Evolutionary conservation across 1,139 yeast species (phyloP), one percentile per base, ranked within the genome.

Genomic region (Geotrichum candidum): DNA sequence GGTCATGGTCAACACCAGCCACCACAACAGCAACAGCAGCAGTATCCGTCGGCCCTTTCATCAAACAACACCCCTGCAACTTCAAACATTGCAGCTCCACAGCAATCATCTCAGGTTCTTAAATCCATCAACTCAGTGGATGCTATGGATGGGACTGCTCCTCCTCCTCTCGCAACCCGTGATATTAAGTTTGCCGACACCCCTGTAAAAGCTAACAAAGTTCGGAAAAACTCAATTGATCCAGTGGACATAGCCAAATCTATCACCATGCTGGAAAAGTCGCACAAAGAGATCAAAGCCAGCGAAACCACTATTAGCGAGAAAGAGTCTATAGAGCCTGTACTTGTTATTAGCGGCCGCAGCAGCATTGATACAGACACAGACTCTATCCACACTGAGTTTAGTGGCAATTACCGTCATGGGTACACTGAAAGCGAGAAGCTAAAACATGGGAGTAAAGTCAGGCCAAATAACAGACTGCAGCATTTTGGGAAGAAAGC

Each of bases 121-220:
- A 41, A 5, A 15, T 1, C 18, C 9, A 18, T 5, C 3, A 18
- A 41, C 48, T 7, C 48, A 1, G 48, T 41, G 23, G 48, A 41
- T n/a, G 48, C 18, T n/a, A 23, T 15, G 13, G 48, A 41, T n/a
- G 48, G 10, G 48, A 7, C 48, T 9, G 23, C 22, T 11, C 53
- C 53, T 50, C 50, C 53, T 11, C 54, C 54, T 10, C 48, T 18
- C 23, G 53, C 31, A 27, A 27, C 35, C 53, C 38, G 61, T 23
- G 61, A 58, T n/a, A 58, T 58, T 11, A 54, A 50, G 54, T 58
- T 58, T 48, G 61, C 57, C 15, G 57, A 48, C 23, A 22, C 31
- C 25, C 38, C 46, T 53, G 48, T 41, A 31, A 22, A 53, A 53
- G 29, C 45, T 33, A 2, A 18, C 27, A 18, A 15, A n/a, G 31